Conservation (phyloP, 2,329 filamentous ascomycete genomes). For the Mariannaea elegans region DNA sequence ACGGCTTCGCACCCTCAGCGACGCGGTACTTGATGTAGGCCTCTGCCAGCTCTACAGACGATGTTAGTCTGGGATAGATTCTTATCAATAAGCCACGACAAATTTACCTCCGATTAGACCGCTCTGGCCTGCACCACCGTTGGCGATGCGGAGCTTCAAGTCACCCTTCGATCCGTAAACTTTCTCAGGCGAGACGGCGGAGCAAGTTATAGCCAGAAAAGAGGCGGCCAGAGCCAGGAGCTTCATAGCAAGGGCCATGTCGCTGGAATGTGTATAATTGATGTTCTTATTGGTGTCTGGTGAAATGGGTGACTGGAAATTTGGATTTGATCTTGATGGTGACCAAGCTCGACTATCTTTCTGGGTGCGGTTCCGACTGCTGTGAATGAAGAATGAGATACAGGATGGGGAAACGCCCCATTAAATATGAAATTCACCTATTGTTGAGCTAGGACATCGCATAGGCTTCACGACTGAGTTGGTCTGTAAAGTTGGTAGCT, state of each 20-base stretch:
- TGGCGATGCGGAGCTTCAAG: conserved; percentile 43
- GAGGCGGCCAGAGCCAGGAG: conserved; percentile 10
- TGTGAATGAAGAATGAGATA: too few species aligned
- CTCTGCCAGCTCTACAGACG: conserved; percentile 35
- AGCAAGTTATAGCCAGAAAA: conserved; percentile 25
- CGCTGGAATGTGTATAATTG: neutral
- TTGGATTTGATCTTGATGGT: too few species aligned
- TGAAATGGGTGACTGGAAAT: too few species aligned
- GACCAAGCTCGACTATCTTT: too few species aligned
- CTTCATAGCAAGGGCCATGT: conserved; percentile 4
- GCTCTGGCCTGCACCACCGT: conserved; percentile 49
- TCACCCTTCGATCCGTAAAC: conserved; percentile 28
- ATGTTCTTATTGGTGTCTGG: neutral
- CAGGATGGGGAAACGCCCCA: too few species aligned
- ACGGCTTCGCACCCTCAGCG: conserved; percentile 36
- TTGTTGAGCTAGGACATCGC: too few species aligned
- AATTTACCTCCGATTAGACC: conserved; percentile 45
- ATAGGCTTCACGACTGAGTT: too few species aligned
- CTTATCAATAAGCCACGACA: accelerated
- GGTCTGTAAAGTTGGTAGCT: too few species aligned
- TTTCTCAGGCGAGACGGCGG: conserved; percentile 26
- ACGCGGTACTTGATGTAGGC: conserved; percentile 39
- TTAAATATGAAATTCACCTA: too few species aligned
- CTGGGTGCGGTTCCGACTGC: too few species aligned
- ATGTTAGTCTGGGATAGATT: neutral